phyloP scores from a whole-genome alignment of 345 rosid species.

The Kandelia obovata region DNA sequence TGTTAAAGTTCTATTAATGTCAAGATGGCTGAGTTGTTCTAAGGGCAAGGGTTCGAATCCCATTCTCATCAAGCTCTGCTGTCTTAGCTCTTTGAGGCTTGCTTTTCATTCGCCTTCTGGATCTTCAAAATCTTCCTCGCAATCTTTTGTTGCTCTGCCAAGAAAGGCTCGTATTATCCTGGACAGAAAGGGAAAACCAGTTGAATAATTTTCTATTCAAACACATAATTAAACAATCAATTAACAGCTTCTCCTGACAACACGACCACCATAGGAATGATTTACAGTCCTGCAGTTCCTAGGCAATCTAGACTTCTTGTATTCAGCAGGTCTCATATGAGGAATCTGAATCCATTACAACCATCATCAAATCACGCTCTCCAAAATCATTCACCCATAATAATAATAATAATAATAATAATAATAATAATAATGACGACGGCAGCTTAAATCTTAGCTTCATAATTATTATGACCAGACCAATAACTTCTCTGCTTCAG shows the following conservation, averaged over 20 bases:
- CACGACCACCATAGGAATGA: conserved; percentile 75
- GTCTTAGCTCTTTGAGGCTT: conserved; percentile 21
- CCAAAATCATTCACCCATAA: neutral
- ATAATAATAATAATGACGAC: no score
- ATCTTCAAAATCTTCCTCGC: conserved; percentile 23
- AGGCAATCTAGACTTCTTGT: conserved; percentile 69
- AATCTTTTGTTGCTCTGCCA: conserved; percentile 19
- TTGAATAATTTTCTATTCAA: neutral
- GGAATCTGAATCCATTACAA: conserved; percentile 45
- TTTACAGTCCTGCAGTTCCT: conserved; percentile 74
- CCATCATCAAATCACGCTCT: neutral
- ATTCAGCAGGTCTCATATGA: conserved; percentile 80
- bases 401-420: no score
- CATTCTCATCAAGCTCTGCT: conserved; percentile 33
- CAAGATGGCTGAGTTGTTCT: conserved; percentile 98
- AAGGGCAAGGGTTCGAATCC: conserved; percentile 95
- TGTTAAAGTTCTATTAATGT: conserved; percentile 18
- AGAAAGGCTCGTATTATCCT: conserved; percentile 24
- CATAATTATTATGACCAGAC: no score
- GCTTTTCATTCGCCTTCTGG: conserved; percentile 23
- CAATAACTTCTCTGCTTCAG: no score
- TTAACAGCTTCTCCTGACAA: conserved; percentile 60
- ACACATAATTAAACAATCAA: neutral
- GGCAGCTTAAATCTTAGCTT: no score
- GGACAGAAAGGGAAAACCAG: neutral